Percentiles rank a stretch among this genome's conserved stretches.
Conservation (phyloP, 495 filamentous ascomycete genomes). For the Annulohypoxylon moriforme region DNA sequence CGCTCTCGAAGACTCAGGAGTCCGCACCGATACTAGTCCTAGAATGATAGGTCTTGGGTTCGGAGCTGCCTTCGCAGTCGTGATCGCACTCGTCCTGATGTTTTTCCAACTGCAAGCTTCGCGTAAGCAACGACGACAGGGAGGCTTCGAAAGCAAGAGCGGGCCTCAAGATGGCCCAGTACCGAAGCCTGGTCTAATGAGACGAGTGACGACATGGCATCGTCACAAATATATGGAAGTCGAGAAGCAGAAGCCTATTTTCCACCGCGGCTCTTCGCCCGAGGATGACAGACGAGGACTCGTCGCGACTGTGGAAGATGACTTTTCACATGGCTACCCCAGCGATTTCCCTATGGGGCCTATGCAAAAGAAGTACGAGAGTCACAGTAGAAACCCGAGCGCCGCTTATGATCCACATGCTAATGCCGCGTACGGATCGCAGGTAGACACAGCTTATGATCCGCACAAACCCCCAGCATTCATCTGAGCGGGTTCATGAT, state of each 20-base stretch:
- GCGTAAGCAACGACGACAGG: slow-evolving; percentile 31
- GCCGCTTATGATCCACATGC: slow-evolving; percentile 17
- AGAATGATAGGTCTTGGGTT: slow-evolving; percentile 45
- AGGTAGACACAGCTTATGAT: slow-evolving; percentile 22
- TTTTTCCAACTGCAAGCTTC: slow-evolving; percentile 1
- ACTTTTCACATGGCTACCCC: slow-evolving; percentile 15
- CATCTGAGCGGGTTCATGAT: neutral
- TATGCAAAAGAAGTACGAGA: slow-evolving; percentile 4
- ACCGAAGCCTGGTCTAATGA: slow-evolving; percentile 16
- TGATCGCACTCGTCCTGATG: slow-evolving; percentile 33
- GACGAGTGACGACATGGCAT: slow-evolving; percentile 37
- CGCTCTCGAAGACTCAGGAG: slow-evolving; percentile 41
- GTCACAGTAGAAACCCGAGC: slow-evolving; percentile 21
- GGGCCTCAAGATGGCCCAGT: slow-evolving; percentile 2
- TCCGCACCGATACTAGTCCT: slow-evolving; percentile 38
- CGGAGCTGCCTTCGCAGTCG: slow-evolving; percentile 38
- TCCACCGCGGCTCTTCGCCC: slow-evolving; percentile 13
- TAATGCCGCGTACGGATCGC: neutral
- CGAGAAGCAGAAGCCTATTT: slow-evolving; percentile 44
- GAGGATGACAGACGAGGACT: slow-evolving; percentile 34
- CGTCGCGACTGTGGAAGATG: slow-evolving; percentile 28
- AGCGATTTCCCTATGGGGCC: slow-evolving; percentile 17
- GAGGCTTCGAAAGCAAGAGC: slow-evolving; percentile 20
- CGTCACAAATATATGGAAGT: slow-evolving; percentile 53
- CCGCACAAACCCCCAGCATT: neutral